A percentile compares a stretch with the other conserved stretches of the same genome.
Conservation (phyloP, 73 alveolate genomes). For the Symbiodinium pilosum region DNA sequence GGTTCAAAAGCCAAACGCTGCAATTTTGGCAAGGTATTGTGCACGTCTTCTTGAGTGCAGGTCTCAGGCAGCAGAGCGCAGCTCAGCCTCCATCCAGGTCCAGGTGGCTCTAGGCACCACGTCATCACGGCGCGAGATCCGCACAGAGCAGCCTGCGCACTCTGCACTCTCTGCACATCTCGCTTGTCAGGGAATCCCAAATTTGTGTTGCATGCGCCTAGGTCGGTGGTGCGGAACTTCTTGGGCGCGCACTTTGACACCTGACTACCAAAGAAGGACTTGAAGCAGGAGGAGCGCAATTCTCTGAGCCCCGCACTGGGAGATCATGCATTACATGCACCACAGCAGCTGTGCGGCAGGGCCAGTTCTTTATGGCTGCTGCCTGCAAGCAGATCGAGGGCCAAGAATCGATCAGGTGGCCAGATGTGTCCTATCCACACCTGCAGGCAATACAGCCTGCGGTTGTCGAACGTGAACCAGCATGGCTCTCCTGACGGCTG, state of each 20-base stretch:
- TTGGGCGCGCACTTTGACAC: conserved; percentile 78
- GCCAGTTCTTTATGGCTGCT: conserved; percentile 89
- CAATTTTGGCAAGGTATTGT: too few relatives aligned
- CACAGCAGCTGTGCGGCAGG: conserved; percentile 83
- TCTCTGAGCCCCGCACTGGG: conserved; percentile 16
- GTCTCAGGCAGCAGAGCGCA: too few relatives aligned
- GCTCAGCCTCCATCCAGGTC: conserved; percentile 76
- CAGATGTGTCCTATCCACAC: too few relatives aligned
- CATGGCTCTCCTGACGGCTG: conserved; percentile 68
- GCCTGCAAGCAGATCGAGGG: neutral
- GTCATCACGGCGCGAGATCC: conserved; percentile 75
- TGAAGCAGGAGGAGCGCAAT: neutral
- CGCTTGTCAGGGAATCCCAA: too few relatives aligned
- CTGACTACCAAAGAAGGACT: neutral
- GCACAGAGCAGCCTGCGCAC: conserved; percentile 71
- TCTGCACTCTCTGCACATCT: too few relatives aligned
- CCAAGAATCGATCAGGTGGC: neutral
- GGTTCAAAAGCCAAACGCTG: too few relatives aligned
- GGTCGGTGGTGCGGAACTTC: conserved; percentile 86
- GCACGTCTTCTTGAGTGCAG: too few relatives aligned
- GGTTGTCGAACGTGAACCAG: conserved; percentile 94
- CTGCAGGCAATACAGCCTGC: conserved; percentile 91
- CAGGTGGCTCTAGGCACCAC: conserved; percentile 80
- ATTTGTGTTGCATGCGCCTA: conserved; percentile 1
- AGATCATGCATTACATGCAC: conserved; percentile 90